phyloP scores from a whole-genome alignment of 192 early-diverging fungal genomes.

The Mortierella alpina region DNA sequence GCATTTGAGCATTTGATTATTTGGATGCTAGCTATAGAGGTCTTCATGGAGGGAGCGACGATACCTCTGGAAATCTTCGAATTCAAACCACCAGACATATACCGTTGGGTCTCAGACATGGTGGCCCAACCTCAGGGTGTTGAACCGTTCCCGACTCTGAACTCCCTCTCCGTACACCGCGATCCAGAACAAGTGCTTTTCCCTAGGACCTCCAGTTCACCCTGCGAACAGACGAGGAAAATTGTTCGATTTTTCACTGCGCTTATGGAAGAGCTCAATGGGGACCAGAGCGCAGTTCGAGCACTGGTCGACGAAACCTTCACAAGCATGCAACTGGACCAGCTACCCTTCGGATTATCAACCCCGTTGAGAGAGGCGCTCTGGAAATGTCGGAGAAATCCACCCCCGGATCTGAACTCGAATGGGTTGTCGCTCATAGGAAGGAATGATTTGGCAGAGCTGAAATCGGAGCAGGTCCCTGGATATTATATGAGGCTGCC shows the following conservation, averaged over 20 bases:
- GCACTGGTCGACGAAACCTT: slow-evolving; percentile 51
- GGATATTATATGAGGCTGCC: slow-evolving; percentile 23
- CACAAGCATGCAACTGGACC: slow-evolving; percentile 54
- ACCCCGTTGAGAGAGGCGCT: slow-evolving; percentile 65
- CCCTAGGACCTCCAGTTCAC: not conserved
- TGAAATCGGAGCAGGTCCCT: slow-evolving; percentile 12
- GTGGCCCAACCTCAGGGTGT: slow-evolving; percentile 10
- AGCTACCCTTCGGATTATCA: slow-evolving; percentile 64
- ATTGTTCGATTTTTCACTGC: slow-evolving; percentile 18
- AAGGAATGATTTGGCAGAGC: slow-evolving; percentile 47
- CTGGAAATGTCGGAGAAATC: slow-evolving; percentile 59
- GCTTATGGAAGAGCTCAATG: slow-evolving; percentile 18
- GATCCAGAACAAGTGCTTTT: slow-evolving; percentile 27
- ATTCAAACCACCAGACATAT: slow-evolving; percentile 30
- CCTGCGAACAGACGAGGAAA: slow-evolving; percentile 31
- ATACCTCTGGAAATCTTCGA: slow-evolving; percentile 2
- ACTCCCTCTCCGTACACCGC: slow-evolving; percentile 11
- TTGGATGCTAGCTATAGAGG: not conserved
- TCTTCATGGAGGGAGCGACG: slow-evolving; percentile 12
- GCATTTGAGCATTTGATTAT: not conserved
- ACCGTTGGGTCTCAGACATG: slow-evolving; percentile 31
- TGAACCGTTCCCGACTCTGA: slow-evolving; percentile 28
- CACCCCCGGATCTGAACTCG: slow-evolving; percentile 53
- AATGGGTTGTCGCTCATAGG: slow-evolving; percentile 66
- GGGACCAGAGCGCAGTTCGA: slow-evolving; percentile 51